Conservation (phyloP, 345 rosid genomes). For the Lumnitzera littorea region DNA sequence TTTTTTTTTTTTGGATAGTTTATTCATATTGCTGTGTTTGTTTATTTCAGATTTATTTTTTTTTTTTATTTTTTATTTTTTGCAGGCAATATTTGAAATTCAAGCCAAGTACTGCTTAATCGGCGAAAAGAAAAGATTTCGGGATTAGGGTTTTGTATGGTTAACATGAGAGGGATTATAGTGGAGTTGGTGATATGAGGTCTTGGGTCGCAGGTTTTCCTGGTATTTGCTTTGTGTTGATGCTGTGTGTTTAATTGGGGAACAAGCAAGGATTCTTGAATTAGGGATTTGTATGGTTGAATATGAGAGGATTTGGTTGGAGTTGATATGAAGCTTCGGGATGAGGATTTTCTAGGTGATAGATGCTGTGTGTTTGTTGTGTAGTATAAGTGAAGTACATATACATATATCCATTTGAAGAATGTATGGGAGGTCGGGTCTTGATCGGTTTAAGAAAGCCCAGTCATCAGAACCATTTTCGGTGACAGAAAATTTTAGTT, state of each 20-base stretch:
- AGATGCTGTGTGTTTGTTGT: not conserved
- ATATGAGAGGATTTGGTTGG: not conserved
- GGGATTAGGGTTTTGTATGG: too few species aligned
- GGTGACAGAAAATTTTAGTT: slow-evolving; percentile 41
- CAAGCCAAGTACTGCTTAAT: too few species aligned
- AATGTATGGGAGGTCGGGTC: slow-evolving; percentile 91
- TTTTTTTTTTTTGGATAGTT: too few species aligned
- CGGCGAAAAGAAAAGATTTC: too few species aligned
- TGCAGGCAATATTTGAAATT: too few species aligned
- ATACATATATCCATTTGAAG: slow-evolving; percentile 7
- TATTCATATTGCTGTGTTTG: too few species aligned
- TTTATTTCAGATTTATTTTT: too few species aligned
- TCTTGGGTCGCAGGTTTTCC: not conserved
- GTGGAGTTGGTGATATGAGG: too few species aligned
- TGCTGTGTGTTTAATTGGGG: not conserved
- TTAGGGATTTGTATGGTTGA: not conserved
- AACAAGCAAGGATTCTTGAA: too few species aligned
- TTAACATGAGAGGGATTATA: too few species aligned
- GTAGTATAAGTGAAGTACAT: not conserved
- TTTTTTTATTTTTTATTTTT: too few species aligned
- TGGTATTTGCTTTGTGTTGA: not conserved
- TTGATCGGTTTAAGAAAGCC: slow-evolving; percentile 85
- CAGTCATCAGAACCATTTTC: slow-evolving; percentile 86
- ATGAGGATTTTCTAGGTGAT: not conserved
- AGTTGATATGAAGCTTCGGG: not conserved